Evolutionary conservation across 2,329 filamentous ascomycete genomes (phyloP).

Genomic region (Xylariaceae sp.): DNA sequence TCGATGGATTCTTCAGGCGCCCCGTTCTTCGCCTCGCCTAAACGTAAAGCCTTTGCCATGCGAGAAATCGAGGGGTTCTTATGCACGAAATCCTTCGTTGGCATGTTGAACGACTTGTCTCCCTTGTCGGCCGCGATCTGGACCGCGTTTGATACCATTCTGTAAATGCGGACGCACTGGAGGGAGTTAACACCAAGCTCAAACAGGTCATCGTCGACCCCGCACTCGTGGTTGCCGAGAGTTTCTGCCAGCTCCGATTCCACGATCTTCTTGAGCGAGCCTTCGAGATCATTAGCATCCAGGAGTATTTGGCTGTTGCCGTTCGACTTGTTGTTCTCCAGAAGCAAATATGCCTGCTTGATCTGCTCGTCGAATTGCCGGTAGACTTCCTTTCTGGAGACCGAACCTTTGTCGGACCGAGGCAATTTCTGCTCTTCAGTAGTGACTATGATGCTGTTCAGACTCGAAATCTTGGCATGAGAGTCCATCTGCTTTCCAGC

Average conservation of each 20-base stretch:
- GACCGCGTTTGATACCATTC: not conserved
- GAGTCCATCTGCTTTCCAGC: slow-evolving; percentile 3
- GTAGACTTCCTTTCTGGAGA: not conserved
- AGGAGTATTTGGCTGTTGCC: not conserved
- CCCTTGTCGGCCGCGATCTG: not conserved
- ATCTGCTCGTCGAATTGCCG: not conserved
- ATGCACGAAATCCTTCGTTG: not conserved
- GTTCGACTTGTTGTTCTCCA: not conserved
- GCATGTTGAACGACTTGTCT: not conserved
- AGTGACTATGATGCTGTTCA: not conserved
- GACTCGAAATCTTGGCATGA: not conserved
- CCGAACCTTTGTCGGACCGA: not conserved
- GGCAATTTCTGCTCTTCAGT: not conserved
- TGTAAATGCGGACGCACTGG: not conserved
- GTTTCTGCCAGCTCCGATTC: not conserved
- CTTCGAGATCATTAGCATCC: not conserved
- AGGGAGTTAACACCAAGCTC: not conserved
- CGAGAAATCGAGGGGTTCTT: not conserved
- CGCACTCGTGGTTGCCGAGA: not conserved
- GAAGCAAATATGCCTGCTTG: not conserved
- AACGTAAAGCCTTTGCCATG: not conserved
- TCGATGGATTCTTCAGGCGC: not conserved
- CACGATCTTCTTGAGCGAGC: not conserved
- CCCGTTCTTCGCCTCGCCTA: not conserved
- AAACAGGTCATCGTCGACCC: not conserved